phyloP scores from a whole-genome alignment of 371 early-diverging fungal species.

The Mucor circinelloides region DNA sequence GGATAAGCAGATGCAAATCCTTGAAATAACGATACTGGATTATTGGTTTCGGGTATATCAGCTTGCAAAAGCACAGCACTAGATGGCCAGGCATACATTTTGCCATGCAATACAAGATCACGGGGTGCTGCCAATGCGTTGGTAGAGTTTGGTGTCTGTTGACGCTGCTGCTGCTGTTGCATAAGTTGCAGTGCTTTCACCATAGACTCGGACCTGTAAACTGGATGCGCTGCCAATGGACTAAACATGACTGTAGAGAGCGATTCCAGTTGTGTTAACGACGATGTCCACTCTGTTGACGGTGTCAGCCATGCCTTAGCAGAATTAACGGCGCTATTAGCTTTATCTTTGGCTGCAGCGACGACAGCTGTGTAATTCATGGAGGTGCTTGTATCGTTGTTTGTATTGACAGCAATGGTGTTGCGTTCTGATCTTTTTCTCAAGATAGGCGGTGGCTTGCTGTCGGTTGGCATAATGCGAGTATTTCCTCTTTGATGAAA shows the following conservation, averaged over 20 bases:
- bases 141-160: constrained; percentile 13
- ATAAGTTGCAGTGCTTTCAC: constrained; percentile 47
- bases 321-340: constrained; percentile 29
- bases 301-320: constrained; percentile 45
- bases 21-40: constrained; percentile 62
- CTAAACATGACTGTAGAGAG: constrained; percentile 53
- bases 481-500: background rate
- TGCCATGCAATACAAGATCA: constrained; percentile 33
- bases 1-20: constrained; percentile 67
- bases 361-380: constrained; percentile 10
- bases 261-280: constrained; percentile 46
- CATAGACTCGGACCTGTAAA: constrained; percentile 50
- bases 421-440: constrained; percentile 10
- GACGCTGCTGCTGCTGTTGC: constrained; percentile 47
- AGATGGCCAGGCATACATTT: constrained; percentile 39
- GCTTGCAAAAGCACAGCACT: constrained; percentile 51
- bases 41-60: constrained; percentile 62
- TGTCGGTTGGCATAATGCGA: background rate
- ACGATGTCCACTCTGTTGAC: constrained; percentile 34
- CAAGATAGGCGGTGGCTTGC: constrained; percentile 4
- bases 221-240: constrained; percentile 49
- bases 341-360: constrained; percentile 34
- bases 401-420: constrained; percentile 1
- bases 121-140: constrained; percentile 4
- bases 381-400: background rate